Evolutionary conservation across 2,329 filamentous ascomycete species (phyloP), one percentile per base, ranked within the genome.

Genomic region (Beauveria asiatica): DNA sequence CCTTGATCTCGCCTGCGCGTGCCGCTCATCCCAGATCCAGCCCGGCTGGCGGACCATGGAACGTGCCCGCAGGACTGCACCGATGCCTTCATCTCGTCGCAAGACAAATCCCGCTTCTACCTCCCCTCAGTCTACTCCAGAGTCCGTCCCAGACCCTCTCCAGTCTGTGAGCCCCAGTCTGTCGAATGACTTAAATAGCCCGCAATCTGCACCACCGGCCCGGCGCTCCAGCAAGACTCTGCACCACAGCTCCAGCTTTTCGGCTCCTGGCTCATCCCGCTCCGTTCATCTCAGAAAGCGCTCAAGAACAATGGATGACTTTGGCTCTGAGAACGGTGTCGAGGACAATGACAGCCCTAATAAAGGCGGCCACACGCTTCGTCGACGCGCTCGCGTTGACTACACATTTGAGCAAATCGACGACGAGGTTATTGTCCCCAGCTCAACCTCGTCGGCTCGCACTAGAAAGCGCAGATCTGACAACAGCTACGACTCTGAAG

Each of bases 321-420:
- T 66, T 56, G 64, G 63, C 59, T 37, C 45, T 30, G 56, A 59
- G 19, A 39, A 70, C 59, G 75, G 71, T 16, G 74, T 76, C n/a
- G 78, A 78, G 49, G 79, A 81, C 23, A 72, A 75, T 42, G 73
- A 78, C 64, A 78, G 75, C 61, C 82, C 78, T 57, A 77, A 74
- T 58, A 85, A 84, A 68, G 82, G 82, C 57, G 81, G 82, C 53
- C 82, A 84, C 70, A 82, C 81, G 39, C 75, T 85, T 33, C 76
- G 82, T 64, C 83, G 80, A 69, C 76, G 82, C 57, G 74, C 79
- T 56, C 80, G 80, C 61, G 75, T 84, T 63, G 81, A 84, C 70
- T 84, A 84, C 73, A 80, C 79, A 39, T 74, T 78, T 66, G 77
- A 80, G 65, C 79, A 82, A 64, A 75, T 79, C 63, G 76, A 78